Evolutionary conservation across 2,329 filamentous ascomycete genomes (phyloP).

Genomic region (Stromatinia cepivora): DNA sequence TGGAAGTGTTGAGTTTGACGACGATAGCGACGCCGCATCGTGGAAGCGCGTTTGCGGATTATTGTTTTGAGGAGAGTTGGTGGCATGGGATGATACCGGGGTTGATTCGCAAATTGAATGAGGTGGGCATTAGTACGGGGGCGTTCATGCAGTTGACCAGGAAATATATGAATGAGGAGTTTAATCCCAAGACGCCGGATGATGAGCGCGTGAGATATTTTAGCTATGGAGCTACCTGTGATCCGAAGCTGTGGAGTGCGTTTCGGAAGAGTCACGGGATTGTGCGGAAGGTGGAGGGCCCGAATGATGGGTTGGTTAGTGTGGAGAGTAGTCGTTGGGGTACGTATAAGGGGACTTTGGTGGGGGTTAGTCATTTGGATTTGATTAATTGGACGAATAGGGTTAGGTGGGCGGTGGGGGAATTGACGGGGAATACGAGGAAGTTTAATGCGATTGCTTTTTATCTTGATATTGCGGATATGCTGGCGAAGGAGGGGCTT

Average conservation of each 20-base stretch:
- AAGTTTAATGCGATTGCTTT: conserved; percentile 68
- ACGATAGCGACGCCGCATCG: conserved; percentile 45
- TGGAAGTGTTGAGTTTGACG: conserved; percentile 47
- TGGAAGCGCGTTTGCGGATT: conserved; percentile 53
- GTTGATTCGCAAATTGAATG: conserved; percentile 53
- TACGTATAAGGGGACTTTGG: conserved; percentile 61
- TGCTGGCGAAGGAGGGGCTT: conserved; percentile 66
- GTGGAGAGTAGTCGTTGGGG: conserved; percentile 63
- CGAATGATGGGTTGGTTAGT: conserved; percentile 69
- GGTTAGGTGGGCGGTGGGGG: conserved; percentile 56
- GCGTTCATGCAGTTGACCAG: conserved; percentile 63
- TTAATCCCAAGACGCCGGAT: conserved; percentile 60
- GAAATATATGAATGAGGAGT: conserved; percentile 57
- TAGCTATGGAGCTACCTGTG: conserved; percentile 58
- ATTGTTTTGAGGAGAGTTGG: conserved; percentile 51
- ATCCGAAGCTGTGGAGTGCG: conserved; percentile 63
- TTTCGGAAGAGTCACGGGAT: conserved; percentile 56
- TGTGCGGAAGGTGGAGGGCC: conserved; percentile 53
- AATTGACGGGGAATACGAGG: conserved; percentile 52
- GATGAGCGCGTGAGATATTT: conserved; percentile 57
- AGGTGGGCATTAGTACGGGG: conserved; percentile 55
- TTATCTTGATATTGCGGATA: conserved; percentile 66
- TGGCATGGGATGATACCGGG: conserved; percentile 53
- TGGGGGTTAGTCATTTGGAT: conserved; percentile 63
- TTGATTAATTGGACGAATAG: conserved; percentile 69